phyloP scores from a whole-genome alignment of 148 eudicot species.

The Amaranthus palmeri region DNA sequence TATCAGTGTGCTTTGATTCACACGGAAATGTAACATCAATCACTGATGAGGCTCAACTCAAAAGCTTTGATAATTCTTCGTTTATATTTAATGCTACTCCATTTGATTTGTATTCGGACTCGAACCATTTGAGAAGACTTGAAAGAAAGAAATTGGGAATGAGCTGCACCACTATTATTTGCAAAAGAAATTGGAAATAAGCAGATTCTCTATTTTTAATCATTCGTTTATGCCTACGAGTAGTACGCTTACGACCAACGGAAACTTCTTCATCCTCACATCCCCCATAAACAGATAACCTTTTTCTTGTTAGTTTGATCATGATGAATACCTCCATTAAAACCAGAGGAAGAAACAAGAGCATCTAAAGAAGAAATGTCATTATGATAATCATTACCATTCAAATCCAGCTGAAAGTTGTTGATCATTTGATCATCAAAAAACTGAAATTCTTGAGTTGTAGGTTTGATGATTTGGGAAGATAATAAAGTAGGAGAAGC shows the following conservation, averaged over 20 bases:
- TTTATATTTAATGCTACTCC: no score
- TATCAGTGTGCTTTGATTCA: no score
- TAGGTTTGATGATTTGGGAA: neutral
- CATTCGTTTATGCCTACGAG: slow-evolving; percentile 40
- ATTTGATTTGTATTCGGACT: no score
- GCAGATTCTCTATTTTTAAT: slow-evolving; percentile 60
- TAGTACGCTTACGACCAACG: no score
- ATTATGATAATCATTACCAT: neutral
- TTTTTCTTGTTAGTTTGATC: slow-evolving; percentile 14
- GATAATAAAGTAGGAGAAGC: neutral
- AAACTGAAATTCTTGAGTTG: slow-evolving; percentile 10
- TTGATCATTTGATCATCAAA: neutral
- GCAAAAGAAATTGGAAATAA: no score
- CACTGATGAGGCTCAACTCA: no score
- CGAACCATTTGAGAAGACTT: no score
- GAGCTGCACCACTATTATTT: no score
- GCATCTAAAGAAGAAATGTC: slow-evolving; percentile 18
- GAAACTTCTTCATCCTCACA: slow-evolving; percentile 1
- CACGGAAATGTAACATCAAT: no score
- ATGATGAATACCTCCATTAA: neutral
- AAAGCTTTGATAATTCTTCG: no score
- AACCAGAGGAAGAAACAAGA: slow-evolving; percentile 15
- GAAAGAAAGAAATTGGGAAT: no score
- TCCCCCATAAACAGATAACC: slow-evolving; percentile 8
- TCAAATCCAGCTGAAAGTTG: neutral